Evolutionary conservation across 345 rosid species (phyloP).

Genomic region (Pseudoturritis turrita): DNA sequence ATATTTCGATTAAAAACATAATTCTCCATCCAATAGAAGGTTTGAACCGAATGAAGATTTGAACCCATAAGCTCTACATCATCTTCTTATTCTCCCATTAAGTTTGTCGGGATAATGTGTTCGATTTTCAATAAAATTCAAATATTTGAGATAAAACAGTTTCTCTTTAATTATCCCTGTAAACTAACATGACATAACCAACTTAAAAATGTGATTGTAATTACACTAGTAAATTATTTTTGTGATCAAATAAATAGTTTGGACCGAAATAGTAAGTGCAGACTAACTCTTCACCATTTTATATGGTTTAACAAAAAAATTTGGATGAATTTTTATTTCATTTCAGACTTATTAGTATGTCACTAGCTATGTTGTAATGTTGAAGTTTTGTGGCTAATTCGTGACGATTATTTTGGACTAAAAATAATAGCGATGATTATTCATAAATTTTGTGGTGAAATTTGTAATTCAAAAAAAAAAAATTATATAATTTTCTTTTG

Average conservation of each 20-base stretch:
- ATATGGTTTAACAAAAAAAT: not conserved
- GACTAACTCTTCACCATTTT: not conserved
- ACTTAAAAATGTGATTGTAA: not conserved
- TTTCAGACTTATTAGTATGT: not conserved
- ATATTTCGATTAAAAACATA: too few relatives aligned
- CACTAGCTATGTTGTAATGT: not conserved
- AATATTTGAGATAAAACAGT: not conserved
- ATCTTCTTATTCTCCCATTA: conserved; percentile 15
- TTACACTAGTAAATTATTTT: not conserved
- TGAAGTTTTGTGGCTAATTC: not conserved
- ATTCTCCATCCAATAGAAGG: too few relatives aligned
- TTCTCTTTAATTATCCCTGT: not conserved
- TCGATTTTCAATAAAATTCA: not conserved
- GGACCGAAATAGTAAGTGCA: not conserved
- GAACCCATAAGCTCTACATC: conserved; percentile 20
- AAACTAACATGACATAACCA: not conserved
- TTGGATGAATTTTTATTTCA: not conserved
- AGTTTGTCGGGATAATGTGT: conserved; percentile 11
- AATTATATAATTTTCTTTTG: not conserved
- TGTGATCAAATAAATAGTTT: not conserved
- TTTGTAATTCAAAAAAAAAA: not conserved
- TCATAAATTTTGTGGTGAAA: not conserved
- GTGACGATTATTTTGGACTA: too few relatives aligned
- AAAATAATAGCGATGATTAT: not conserved
- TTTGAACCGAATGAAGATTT: too few relatives aligned